phyloP scores from a whole-genome alignment of 2,329 filamentous ascomycete genomes.

The Biscogniauxia marginata region DNA sequence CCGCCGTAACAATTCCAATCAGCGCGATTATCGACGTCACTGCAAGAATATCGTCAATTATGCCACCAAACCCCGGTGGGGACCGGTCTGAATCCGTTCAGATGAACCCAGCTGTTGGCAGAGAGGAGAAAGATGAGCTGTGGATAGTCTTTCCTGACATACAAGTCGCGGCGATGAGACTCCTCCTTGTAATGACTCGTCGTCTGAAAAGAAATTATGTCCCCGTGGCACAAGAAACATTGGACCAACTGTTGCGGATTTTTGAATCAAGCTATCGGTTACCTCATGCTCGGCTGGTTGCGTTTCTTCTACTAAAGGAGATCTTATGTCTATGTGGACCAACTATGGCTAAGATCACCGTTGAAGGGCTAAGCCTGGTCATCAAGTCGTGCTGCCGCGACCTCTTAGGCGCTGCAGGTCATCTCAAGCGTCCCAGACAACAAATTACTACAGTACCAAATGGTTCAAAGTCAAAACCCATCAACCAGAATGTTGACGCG shows the following conservation, averaged over 20 bases:
- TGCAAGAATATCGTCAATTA: constrained; percentile 67
- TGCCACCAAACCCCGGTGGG: constrained; percentile 47
- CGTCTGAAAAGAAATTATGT: constrained; percentile 58
- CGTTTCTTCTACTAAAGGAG: constrained; percentile 58
- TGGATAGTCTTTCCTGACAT: constrained; percentile 72
- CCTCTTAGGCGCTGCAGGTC: constrained; percentile 56
- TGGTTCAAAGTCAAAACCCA: constrained; percentile 40
- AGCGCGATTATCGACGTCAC: constrained; percentile 67
- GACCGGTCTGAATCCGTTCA: constrained; percentile 52
- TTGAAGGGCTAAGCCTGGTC: constrained; percentile 61
- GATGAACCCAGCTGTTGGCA: constrained; percentile 69
- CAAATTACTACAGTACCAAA: constrained; percentile 33
- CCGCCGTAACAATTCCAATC: constrained; percentile 64
- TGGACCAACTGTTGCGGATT: constrained; percentile 71
- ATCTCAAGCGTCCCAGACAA: constrained; percentile 42
- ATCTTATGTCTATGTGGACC: constrained; percentile 64
- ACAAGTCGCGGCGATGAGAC: constrained; percentile 66
- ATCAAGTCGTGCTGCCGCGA: constrained; percentile 73
- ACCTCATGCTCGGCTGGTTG: constrained; percentile 54
- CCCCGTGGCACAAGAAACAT: constrained; percentile 59
- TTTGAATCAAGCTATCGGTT: constrained; percentile 59
- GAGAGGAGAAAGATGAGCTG: constrained; percentile 79
- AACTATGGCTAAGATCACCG: constrained; percentile 63
- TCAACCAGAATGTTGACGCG: constrained; percentile 66
- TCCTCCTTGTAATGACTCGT: constrained; percentile 57